These are phyloP conservation scores for Salvia miltiorrhiza DNA, from an alignment of 257 asterid species.

Conservation along the genomic window DNA sequence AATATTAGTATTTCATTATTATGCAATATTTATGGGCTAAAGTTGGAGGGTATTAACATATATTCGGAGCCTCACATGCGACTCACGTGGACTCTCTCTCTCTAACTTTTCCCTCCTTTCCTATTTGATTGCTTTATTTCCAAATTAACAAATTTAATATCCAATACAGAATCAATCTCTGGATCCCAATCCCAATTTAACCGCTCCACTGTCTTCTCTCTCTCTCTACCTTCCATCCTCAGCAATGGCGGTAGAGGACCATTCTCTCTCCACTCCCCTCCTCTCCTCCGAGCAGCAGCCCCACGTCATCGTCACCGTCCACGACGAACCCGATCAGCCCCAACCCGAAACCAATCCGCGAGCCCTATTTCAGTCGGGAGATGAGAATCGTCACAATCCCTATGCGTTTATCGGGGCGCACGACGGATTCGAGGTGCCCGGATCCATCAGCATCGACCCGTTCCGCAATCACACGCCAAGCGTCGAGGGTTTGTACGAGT, in stretches of 20 bases:
- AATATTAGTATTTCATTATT: too few relatives aligned
- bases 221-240: constrained; percentile 14
- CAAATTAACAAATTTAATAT: background rate
- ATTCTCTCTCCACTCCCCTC: constrained; percentile 55
- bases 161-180: background rate
- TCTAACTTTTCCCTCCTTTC: constrained; percentile 19
- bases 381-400: constrained; percentile 37
- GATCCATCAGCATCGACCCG: constrained; percentile 72
- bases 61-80: background rate
- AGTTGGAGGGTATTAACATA: background rate
- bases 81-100: constrained; percentile 7
- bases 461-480: constrained; percentile 60
- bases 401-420: constrained; percentile 61
- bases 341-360: constrained; percentile 9
- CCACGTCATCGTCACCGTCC: constrained; percentile 52
- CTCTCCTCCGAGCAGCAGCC: constrained; percentile 32
- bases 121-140: background rate
- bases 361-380: constrained; percentile 25
- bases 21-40: background rate
- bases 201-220: constrained; percentile 17
- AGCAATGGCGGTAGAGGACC: constrained; percentile 36
- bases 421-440: constrained; percentile 55
- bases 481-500: constrained; percentile 84
- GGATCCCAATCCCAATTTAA: constrained; percentile 15
- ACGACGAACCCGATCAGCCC: constrained; percentile 28